Conservation (phyloP, 225 moss, liverwort and hornwort genomes). For the Antitrichia curtipendula region DNA sequence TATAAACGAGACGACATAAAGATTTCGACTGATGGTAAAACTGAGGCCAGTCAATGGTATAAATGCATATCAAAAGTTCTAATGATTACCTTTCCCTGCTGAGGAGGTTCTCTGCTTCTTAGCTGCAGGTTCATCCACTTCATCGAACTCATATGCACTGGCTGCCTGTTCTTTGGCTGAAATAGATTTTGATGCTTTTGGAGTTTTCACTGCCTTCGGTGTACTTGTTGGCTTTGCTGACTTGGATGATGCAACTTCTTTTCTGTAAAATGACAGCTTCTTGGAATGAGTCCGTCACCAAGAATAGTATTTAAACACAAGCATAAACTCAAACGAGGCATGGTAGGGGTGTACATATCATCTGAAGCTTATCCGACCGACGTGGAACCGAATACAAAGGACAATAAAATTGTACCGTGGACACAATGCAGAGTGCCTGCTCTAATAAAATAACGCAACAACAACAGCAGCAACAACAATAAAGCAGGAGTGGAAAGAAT, state of each 20-base stretch:
- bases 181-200: constrained; percentile 8
- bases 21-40: not conserved
- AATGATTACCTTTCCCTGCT: constrained; percentile 14
- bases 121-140: constrained; percentile 16
- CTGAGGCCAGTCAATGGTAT: not conserved
- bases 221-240: constrained; percentile 8
- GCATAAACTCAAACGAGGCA: not conserved
- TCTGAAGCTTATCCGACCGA: not conserved
- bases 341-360: not conserved
- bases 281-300: not conserved
- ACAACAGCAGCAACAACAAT: not conserved
- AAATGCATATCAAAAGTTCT: not conserved
- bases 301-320: not conserved
- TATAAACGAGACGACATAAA: not conserved
- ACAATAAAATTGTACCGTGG: not conserved
- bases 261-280: not conserved
- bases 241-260: constrained; percentile 15
- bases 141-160: constrained; percentile 35
- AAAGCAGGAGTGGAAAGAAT: not conserved
- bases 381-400: not conserved
- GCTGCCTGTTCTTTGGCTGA: constrained; percentile 27
- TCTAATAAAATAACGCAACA: not conserved
- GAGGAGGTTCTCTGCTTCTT: constrained; percentile 25
- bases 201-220: constrained; percentile 7
- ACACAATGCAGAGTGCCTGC: not conserved